Evolutionary conservation across 768 basidiomycete genomes (phyloP).

Genomic region (Candolleomyces eurysporus): DNA sequence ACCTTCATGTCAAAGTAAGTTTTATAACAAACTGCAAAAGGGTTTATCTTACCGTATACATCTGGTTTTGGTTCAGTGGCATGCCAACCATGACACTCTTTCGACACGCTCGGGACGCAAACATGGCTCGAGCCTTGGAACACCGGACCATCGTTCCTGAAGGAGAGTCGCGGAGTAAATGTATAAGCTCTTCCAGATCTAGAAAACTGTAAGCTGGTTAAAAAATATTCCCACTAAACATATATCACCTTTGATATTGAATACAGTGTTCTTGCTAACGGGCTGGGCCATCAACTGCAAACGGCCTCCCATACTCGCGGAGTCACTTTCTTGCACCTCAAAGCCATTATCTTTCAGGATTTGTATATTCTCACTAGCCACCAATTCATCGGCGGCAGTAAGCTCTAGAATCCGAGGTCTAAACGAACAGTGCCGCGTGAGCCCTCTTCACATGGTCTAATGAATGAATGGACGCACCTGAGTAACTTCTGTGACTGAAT

Average conservation of each 20-base stretch:
- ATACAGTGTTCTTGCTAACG: slow-evolving; percentile 86
- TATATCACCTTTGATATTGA: slow-evolving; percentile 77
- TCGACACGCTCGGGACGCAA: slow-evolving; percentile 93
- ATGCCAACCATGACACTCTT: slow-evolving; percentile 97
- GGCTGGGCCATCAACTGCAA: slow-evolving; percentile 81
- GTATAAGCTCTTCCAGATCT: slow-evolving; percentile 94
- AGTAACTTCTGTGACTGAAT: slow-evolving; percentile 87
- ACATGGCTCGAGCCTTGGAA: slow-evolving; percentile 92
- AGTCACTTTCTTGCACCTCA: slow-evolving; percentile 57
- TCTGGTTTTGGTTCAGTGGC: slow-evolving; percentile 72
- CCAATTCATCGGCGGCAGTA: slow-evolving; percentile 85
- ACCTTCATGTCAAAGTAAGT: slow-evolving; percentile 40
- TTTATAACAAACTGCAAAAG: slow-evolving; percentile 44
- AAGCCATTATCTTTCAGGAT: slow-evolving; percentile 86
- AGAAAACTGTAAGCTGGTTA: slow-evolving; percentile 9
- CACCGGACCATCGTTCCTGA: slow-evolving; percentile 85
- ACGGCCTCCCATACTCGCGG: neutral
- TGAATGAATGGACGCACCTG: slow-evolving; percentile 46
- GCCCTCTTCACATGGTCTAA: neutral
- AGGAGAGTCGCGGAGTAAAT: slow-evolving; percentile 77
- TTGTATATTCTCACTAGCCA: slow-evolving; percentile 86
- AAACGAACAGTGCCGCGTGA: neutral
- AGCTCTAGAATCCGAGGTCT: slow-evolving; percentile 80
- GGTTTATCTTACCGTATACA: slow-evolving; percentile 58
- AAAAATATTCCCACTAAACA: neutral